Evolutionary conservation across 805 yeast species (phyloP), one percentile per base, ranked within the genome.

Genomic region (Lachancea cidri): DNA sequence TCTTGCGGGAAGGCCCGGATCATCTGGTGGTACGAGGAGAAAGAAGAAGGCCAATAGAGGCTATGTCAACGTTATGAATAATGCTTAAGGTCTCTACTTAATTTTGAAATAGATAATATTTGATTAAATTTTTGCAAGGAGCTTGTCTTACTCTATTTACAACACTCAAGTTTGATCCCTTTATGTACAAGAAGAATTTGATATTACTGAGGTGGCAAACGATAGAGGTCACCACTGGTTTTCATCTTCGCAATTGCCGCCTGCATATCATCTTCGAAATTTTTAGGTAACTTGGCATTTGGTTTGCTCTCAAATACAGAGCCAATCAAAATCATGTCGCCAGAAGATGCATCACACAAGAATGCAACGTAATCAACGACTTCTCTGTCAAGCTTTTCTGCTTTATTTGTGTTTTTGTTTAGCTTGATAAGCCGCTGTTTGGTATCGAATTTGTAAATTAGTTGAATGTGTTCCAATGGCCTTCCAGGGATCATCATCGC

Each of bases 41-140:
- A 62, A 68, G 48, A 71, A 71, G 53, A 71, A 67, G 46, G 58
- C 67, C 8, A 73, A 72, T 39, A 70, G 83, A 54, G 81, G 81
- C 7, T 82, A 82, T 53, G 86, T 82, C 35, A 83, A 82, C 58
- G 82, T 81, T 5, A 76, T 81, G 82, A 62, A 58, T 24, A 51
- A 48, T 31, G 50, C 53, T 37, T 50, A 42, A 39, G 36, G 16
- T 33, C 33, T 14, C 17, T 22, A 7, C 11, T 7, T 7, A 7
- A 22, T 22, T 22, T 22, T 11, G 7, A 7, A 7, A 11, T 22
- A 22, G 7, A 7, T 7, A 22, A n/a, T n/a, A n/a, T n/a, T n/a
- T n/a, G n/a, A n/a, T n/a, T n/a, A n/a, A n/a, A n/a, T n/a, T n/a
- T n/a, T n/a, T n/a, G n/a, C 9, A 22, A 22, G 11, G 27, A 7